Evolutionary conservation across 352 stramenopile species (phyloP), one percentile per base, ranked within the genome.

Genomic region (Phytophthora lateralis): DNA sequence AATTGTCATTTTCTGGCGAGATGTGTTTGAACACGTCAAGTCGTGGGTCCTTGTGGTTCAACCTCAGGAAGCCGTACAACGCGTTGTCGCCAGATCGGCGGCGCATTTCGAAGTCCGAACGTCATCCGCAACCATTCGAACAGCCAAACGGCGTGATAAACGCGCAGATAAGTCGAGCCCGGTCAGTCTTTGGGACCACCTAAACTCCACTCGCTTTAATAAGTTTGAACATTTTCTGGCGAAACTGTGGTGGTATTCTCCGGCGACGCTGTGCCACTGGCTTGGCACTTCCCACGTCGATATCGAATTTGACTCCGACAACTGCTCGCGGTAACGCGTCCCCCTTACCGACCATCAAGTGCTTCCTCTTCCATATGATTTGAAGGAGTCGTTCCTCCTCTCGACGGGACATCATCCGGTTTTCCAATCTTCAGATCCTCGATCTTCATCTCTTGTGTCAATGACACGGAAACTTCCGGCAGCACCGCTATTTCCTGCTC

Each of bases 31-130:
- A 39, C n/a, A 32, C 14, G 6, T 27, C 24, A 5, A 27, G 24
- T 27, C 5, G 24, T 5, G 24, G 24, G 12, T 45, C 24, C 21
- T 12, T 20, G 3, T 9, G 29, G 27, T 20, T 38, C 29, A 35
- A 35, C 29, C 29, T 5, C 24, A 27, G 24, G 10, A 63, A 43
- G 0, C 37, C 66, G 27, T 63, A 66, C 0, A 74, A 44, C n/a
- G 48, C 47, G 14, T 74, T 74, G 32, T 66, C 59, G 24, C 66
- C 9, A 27, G 24, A 27, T 27, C 5, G 2, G 24, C 24, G 24
- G 24, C 24, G 24, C 24, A 27, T 27, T 27, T 5, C 24, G 24
- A 5, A 27, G 24, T 5, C 24, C 24, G 24, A 27, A 27, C 24
- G 24, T 2, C 24, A 27, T 27, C 24, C 24, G 24, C 24, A 27